These are phyloP conservation scores for Zarea fungicola DNA, from an alignment of 2,329 filamentous ascomycete species.

Conservation along the genomic window DNA sequence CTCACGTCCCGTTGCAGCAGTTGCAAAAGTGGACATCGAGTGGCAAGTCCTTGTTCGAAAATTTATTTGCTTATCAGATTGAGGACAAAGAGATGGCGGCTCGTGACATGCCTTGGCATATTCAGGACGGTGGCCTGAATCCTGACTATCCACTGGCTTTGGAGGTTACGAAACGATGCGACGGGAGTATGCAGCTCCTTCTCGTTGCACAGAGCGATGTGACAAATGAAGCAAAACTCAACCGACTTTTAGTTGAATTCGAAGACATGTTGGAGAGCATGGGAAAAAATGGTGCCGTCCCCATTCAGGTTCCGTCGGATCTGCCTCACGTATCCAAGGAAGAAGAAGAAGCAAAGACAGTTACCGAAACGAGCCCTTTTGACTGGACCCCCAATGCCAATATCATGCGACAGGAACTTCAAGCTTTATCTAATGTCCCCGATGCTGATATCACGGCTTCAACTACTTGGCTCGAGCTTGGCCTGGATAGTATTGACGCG, in stretches of 20 bases:
- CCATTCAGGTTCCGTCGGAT: not conserved
- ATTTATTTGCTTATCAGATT: constrained; percentile 75
- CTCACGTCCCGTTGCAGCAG: constrained; percentile 67
- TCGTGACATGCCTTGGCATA: constrained; percentile 47
- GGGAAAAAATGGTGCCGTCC: not conserved
- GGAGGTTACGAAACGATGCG: constrained; percentile 55
- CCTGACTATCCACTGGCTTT: constrained; percentile 74
- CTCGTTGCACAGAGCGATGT: constrained; percentile 51
- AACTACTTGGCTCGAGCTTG: constrained; percentile 72
- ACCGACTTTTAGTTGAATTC: constrained; percentile 36
- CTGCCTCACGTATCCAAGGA: constrained; percentile 13
- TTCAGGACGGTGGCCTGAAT: constrained; percentile 40
- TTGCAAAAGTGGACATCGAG: constrained; percentile 73
- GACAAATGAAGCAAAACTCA: constrained; percentile 27
- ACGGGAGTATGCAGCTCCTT: constrained; percentile 47
- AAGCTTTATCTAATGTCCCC: constrained; percentile 52
- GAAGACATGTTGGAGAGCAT: constrained; percentile 18
- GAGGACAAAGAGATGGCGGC: constrained; percentile 27
- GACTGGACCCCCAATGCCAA: constrained; percentile 53
- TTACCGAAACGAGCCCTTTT: constrained; percentile 35
- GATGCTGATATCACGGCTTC: constrained; percentile 46
- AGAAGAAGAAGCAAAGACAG: not conserved
- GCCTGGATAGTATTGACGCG: constrained; percentile 86
- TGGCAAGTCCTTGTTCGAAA: constrained; percentile 65
- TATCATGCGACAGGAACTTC: constrained; percentile 56